These are phyloP conservation scores for Massariosphaeria phaeospora DNA, from an alignment of 495 filamentous ascomycete genomes.

Conservation along the genomic window DNA sequence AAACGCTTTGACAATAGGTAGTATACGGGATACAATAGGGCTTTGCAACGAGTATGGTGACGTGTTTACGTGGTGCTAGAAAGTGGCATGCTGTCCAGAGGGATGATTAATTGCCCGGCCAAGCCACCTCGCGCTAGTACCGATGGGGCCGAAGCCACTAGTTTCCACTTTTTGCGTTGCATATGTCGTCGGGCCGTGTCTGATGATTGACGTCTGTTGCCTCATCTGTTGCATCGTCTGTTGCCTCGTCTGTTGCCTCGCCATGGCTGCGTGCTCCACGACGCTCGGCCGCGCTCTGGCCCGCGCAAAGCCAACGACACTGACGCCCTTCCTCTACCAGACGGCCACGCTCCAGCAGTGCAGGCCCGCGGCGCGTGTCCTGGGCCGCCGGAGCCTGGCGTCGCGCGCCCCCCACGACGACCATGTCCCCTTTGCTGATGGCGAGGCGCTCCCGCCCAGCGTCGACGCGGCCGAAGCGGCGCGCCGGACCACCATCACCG, in stretches of 20 bases:
- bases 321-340: conserved; percentile 65
- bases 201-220: too few species aligned
- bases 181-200: too few species aligned
- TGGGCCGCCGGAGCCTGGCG: conserved; percentile 9
- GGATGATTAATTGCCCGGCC: too few species aligned
- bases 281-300: conserved; percentile 24
- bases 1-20: conserved; percentile 64
- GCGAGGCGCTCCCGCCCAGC: not conserved
- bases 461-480: not conserved
- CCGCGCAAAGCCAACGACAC: conserved; percentile 22
- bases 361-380: not conserved
- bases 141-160: too few species aligned
- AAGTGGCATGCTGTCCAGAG: too few species aligned
- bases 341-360: conserved; percentile 44
- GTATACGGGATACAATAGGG: too few species aligned
- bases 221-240: too few species aligned
- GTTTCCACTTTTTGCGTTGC: too few species aligned
- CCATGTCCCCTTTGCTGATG: conserved; percentile 43
- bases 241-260: too few species aligned
- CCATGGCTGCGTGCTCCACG: conserved; percentile 6
- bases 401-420: conserved; percentile 23
- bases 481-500: conserved; percentile 26
- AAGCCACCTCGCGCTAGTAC: too few species aligned
- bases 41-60: too few species aligned
- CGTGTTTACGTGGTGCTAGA: too few species aligned